Conservation (phyloP, 495 filamentous ascomycete species). For the Aspergillus wentii region DNA sequence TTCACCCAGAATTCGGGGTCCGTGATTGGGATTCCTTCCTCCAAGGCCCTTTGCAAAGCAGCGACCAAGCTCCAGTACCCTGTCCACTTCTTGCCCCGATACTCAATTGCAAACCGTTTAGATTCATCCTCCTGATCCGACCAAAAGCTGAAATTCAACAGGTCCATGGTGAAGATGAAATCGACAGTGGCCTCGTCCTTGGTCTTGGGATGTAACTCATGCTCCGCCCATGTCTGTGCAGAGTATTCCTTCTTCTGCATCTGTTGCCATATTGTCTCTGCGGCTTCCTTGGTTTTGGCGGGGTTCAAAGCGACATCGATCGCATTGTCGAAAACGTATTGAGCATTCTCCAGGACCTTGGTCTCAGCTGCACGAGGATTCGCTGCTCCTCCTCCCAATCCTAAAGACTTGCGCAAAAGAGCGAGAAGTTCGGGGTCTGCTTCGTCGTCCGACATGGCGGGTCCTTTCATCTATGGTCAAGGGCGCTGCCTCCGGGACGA, state of each 20-base stretch:
- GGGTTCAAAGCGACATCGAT: conserved; percentile 88
- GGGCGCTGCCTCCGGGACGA: no score
- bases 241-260: conserved; percentile 86
- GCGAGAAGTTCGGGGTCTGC: conserved; percentile 82
- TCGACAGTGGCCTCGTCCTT: conserved; percentile 73
- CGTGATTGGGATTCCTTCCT: conserved; percentile 92
- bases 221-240: conserved; percentile 76
- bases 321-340: conserved; percentile 86
- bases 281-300: conserved; percentile 72
- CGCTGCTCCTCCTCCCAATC: conserved; percentile 46
- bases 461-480: not conserved
- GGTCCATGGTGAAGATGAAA: conserved; percentile 95
- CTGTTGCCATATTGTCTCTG: conserved; percentile 65
- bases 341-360: conserved; percentile 73
- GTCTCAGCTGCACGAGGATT: conserved; percentile 60
- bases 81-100: conserved; percentile 76
- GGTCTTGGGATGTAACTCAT: conserved; percentile 83
- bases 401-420: conserved; percentile 77
- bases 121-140: conserved; percentile 56
- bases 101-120: conserved; percentile 73
- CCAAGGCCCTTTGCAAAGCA: conserved; percentile 75
- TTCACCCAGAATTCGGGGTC: conserved; percentile 82
- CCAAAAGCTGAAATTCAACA: conserved; percentile 97
- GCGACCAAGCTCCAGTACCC: conserved; percentile 96
- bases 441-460: conserved; percentile 80